These are phyloP conservation scores for Auricularia heimuer DNA, from an alignment of 768 basidiomycete species.

Conservation along the genomic window DNA sequence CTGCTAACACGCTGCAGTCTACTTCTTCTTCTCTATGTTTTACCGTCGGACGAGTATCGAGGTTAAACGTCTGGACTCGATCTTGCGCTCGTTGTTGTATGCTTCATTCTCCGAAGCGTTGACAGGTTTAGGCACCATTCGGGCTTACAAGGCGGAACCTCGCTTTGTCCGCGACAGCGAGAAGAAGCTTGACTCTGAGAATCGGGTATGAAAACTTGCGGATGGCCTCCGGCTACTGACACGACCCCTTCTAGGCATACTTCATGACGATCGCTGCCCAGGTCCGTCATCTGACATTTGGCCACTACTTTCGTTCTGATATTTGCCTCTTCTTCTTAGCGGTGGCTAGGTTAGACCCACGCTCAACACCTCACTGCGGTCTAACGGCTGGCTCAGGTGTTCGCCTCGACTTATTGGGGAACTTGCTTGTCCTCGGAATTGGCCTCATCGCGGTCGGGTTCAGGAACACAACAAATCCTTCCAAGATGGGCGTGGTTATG, in stretches of 20 bases:
- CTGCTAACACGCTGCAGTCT: neutral
- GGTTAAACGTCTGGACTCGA: conserved; percentile 53
- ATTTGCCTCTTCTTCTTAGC: neutral
- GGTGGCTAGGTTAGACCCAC: neutral
- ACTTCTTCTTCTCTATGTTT: neutral
- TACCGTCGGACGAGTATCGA: conserved; percentile 44
- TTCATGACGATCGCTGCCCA: conserved; percentile 58
- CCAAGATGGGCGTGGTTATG: conserved; percentile 53
- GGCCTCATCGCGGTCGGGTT: conserved; percentile 59
- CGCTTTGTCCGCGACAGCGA: conserved; percentile 44
- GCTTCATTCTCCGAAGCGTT: conserved; percentile 53
- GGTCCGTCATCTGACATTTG: conserved; percentile 15
- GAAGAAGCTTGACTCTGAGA: conserved; percentile 45
- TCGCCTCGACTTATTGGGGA: conserved; percentile 57
- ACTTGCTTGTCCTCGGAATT: conserved; percentile 63
- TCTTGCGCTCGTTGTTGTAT: conserved; percentile 50
- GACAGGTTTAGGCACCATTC: conserved; percentile 54
- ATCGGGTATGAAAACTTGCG: conserved; percentile 52
- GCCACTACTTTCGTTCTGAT: no score
- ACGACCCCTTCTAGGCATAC: neutral
- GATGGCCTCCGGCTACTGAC: conserved; percentile 44
- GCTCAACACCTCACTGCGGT: conserved; percentile 2
- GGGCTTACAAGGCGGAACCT: conserved; percentile 45
- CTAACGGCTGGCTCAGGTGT: conserved; percentile 29
- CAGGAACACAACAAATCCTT: conserved; percentile 42